Conservation (phyloP, 306 rosid species). For the Sechiopsis laciniata region DNA sequence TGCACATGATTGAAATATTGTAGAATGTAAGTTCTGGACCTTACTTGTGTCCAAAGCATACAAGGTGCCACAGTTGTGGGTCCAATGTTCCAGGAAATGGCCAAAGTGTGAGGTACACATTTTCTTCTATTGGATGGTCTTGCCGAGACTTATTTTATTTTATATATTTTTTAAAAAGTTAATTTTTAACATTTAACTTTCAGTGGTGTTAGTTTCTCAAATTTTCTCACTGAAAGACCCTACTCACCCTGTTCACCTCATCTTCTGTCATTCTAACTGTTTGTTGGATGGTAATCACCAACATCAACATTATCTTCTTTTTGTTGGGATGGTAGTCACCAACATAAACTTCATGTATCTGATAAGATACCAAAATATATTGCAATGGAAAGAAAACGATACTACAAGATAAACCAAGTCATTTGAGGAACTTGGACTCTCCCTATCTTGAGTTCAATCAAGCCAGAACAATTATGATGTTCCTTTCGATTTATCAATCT, state of each 20-base stretch:
- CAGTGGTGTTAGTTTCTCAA: neutral
- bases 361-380: too few relatives aligned
- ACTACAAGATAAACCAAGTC: too few relatives aligned
- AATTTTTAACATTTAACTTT: neutral
- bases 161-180: too few relatives aligned
- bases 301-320: neutral
- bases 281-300: neutral
- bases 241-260: neutral
- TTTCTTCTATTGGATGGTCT: slow-evolving; percentile 6
- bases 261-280: neutral
- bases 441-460: too few relatives aligned
- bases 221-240: neutral
- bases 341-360: too few relatives aligned
- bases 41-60: slow-evolving; percentile 89
- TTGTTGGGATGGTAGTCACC: neutral
- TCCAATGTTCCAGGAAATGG: slow-evolving; percentile 98
- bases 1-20: slow-evolving; percentile 33
- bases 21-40: slow-evolving; percentile 92
- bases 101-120: slow-evolving; percentile 75
- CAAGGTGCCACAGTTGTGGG: slow-evolving; percentile 89
- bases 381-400: too few relatives aligned
- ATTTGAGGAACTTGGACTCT: too few relatives aligned
- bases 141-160: neutral
- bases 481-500: neutral
- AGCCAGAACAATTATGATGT: neutral